Base-by-base conservation (phyloP, 148 eudicot species). In the Hydrangea macrophylla region DNA sequence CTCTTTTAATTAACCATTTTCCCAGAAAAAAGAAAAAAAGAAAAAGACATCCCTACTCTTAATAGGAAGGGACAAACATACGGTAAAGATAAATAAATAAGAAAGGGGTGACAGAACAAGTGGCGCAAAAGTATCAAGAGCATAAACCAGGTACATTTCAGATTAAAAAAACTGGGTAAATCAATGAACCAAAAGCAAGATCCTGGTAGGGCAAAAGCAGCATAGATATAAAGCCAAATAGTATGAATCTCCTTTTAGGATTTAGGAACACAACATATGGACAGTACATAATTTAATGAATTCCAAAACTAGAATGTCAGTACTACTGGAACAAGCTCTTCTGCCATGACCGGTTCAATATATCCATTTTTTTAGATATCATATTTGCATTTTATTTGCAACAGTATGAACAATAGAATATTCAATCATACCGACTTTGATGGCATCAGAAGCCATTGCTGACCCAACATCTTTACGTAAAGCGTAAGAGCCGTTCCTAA, bases 381-480 rank as follows among this genome's bases (percentile, higher is more conserved):
- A n/a, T n/a, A n/a, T n/a, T n/a, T n/a, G n/a, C n/a, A n/a, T n/a
- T n/a, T n/a, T n/a, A n/a, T n/a, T n/a, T n/a, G n/a, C n/a, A n/a
- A n/a, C n/a, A n/a, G n/a, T 18, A 22, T 5, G 9, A 66, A 64
- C 37, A 17, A 17, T 5, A 20, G 5, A 55, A 53, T 22, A 64
- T 24, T 42, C 62, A 56, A 60, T 61, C 96, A 70, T 91, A 95
- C 99, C 99, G 78, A 80, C 82, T 79, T 83, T 76, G 73, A 70
- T 77, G 72, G 79, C 86, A 85, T 84, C 96, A 68, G 97, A 87
- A 81, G 90, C 86, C 81, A 80, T 57, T 12, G 88, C 88, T 20
- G 90, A 76, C 68, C 83, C 85, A 65, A 55, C 70, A 51, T 79
- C 83, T 71, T 77, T 80, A 54, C 24, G 81, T 62, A 28, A 72